Percentiles rank a stretch among this genome's conserved stretches.
Evolutionary conservation across 2,329 filamentous ascomycete species (phyloP).

Genomic region (Arthroderma sp.): DNA sequence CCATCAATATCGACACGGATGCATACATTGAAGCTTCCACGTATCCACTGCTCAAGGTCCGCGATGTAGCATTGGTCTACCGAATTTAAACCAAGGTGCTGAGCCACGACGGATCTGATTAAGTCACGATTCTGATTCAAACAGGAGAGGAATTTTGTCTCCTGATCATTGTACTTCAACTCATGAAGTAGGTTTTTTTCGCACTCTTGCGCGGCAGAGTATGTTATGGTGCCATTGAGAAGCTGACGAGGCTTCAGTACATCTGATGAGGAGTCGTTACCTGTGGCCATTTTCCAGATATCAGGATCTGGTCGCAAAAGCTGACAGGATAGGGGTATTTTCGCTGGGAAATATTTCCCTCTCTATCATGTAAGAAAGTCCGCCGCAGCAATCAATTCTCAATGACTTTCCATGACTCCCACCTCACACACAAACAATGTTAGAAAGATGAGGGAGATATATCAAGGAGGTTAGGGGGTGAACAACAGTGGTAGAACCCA

Average conservation of each 20-base stretch:
- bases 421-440: too few species aligned
- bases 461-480: too few species aligned
- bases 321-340: too few species aligned
- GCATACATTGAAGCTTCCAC: conserved; percentile 12
- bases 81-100: conserved; percentile 6
- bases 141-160: conserved; percentile 4
- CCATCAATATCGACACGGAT: conserved; percentile 7
- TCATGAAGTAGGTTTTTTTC: conserved; percentile 15
- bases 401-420: too few species aligned
- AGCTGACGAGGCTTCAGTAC: background rate
- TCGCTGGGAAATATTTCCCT: too few species aligned
- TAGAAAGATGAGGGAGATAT: too few species aligned
- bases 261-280: too few species aligned
- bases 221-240: conserved; percentile 12
- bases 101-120: conserved; percentile 4
- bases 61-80: conserved; percentile 2
- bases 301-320: too few species aligned
- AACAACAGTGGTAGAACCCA: too few species aligned
- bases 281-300: too few species aligned
- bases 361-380: too few species aligned
- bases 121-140: background rate
- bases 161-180: conserved; percentile 12
- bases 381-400: too few species aligned
- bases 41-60: conserved; percentile 7
- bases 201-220: conserved; percentile 11